phyloP scores from a whole-genome alignment of 192 early-diverging fungal genomes.

The Entophlyctis luteolus region DNA sequence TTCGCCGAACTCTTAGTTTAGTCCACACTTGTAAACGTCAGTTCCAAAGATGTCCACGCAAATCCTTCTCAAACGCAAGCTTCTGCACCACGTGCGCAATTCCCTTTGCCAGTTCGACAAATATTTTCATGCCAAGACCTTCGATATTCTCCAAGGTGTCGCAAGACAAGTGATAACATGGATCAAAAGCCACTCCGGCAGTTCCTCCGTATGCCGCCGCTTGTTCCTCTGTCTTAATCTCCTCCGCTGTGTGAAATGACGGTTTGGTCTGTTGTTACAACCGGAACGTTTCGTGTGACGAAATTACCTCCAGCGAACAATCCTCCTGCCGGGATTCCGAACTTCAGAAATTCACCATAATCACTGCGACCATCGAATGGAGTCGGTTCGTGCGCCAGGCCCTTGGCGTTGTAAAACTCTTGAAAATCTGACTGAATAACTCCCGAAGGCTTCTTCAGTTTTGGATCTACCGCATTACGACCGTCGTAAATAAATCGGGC shows the following conservation, averaged over 20 bases:
- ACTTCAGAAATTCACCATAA: constrained; percentile 32
- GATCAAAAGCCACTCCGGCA: constrained; percentile 35
- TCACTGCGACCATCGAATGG: constrained; percentile 30
- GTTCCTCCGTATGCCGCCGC: constrained; percentile 33
- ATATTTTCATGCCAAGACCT: constrained; percentile 15
- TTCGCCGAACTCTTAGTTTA: too few relatives aligned
- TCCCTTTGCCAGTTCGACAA: constrained; percentile 5
- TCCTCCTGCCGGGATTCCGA: constrained; percentile 37
- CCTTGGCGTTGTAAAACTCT: constrained; percentile 23
- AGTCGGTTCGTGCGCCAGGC: constrained; percentile 24
- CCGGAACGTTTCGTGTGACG: too few relatives aligned
- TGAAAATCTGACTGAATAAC: constrained; percentile 31
- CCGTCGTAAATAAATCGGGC: constrained; percentile 33
- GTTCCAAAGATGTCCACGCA: constrained; percentile 14
- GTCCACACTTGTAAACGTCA: too few relatives aligned
- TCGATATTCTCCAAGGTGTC: constrained; percentile 32
- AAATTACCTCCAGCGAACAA: constrained; percentile 28
- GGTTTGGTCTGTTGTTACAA: not conserved
- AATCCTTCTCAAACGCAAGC: constrained; percentile 23
- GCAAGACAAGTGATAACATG: constrained; percentile 43
- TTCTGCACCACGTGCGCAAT: constrained; percentile 25
- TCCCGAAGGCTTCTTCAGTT: constrained; percentile 21
- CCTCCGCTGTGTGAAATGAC: not conserved
- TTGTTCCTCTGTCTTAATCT: constrained; percentile 34
- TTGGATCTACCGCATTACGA: constrained; percentile 22